Base-by-base conservation (phyloP, 2,329 filamentous ascomycete species). In the Fusarium robinianum region DNA sequence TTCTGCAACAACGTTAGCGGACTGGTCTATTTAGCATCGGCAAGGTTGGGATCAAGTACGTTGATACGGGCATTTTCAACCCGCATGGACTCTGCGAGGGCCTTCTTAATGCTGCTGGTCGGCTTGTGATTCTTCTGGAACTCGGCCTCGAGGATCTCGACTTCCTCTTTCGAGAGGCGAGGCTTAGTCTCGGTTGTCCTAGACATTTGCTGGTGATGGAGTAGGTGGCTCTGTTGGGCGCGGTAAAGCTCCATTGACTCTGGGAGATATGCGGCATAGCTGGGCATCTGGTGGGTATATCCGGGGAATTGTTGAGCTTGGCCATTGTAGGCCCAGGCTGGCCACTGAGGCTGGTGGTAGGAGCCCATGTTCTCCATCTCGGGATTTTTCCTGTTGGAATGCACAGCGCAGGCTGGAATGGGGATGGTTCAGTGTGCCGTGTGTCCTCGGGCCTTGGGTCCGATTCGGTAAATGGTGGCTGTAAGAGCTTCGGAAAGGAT, bases 71-170 rank as follows among this genome's bases (percentile, higher is more conserved):
- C 76, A 53, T 81, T 74, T 52, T 84, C 81, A n/a, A 84, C 77
- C 38, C 75, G 73, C 72, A 85, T 81, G 6, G 75, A 70, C 53
- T 84, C 79, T 4, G 81, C 81, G 34, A 84, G 72, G 37, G 76
- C 73, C 51, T 80, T 80, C 64, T 85, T 85, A 21, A 74, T 73
- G 44, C 74, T 80, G 64, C 79, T 83, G 38, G 77, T 81, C 8
- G 81, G 81, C 66, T 85, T 85, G 51, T 79, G 77, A 62, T 84
- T 84, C 63, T 80, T 80, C 49, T 78, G 73, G 54, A 84, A 85
- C 61, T 83, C 79, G 22, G 73, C 71, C 58, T 85, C 81, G 19
- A 84, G 68, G 33, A 79, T 63, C 50, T 80, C 78, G 7, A 81
- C 79, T 61, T 81, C 78, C 36, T 80, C 77, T 61, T 81, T 81